Conservation (phyloP, 345 rosid genomes). For the Anacardium occidentale region DNA sequence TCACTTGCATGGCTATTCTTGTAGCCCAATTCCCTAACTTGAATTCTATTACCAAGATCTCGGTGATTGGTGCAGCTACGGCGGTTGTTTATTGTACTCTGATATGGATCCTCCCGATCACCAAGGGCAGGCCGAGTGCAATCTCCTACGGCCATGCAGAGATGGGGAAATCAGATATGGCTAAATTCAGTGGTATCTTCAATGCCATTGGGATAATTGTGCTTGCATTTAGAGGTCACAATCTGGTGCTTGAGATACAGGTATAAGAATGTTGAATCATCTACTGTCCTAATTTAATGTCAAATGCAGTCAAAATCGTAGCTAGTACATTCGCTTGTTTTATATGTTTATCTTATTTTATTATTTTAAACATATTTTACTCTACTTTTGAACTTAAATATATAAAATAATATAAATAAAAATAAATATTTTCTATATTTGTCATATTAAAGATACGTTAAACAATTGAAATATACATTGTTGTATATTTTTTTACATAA, state of each 20-base stretch:
- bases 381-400: too few relatives aligned
- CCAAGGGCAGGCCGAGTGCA: constrained; percentile 23
- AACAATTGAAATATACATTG: too few relatives aligned
- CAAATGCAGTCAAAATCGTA: background rate
- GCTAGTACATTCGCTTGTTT: too few relatives aligned
- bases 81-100: constrained; percentile 36
- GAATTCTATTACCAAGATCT: constrained; percentile 40
- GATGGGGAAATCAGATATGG: constrained; percentile 20
- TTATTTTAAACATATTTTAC: too few relatives aligned
- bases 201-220: constrained; percentile 47
- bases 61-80: constrained; percentile 39
- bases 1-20: constrained; percentile 40
- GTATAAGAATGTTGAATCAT: constrained; percentile 13
- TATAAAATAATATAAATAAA: too few relatives aligned
- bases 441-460: too few relatives aligned
- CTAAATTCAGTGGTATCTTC: constrained; percentile 17
- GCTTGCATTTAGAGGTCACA: constrained; percentile 57
- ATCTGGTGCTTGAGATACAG: constrained; percentile 65
- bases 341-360: too few relatives aligned
- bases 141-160: constrained; percentile 22
- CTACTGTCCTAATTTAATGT: background rate
- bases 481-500: too few relatives aligned
- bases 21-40: constrained; percentile 49
- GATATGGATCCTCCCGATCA: constrained; percentile 37
- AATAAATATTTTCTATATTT: too few relatives aligned